Evolutionary conservation across 768 basidiomycete species (phyloP), one percentile per base, ranked within the genome.

Genomic region (Kwoniella bestiolae): DNA sequence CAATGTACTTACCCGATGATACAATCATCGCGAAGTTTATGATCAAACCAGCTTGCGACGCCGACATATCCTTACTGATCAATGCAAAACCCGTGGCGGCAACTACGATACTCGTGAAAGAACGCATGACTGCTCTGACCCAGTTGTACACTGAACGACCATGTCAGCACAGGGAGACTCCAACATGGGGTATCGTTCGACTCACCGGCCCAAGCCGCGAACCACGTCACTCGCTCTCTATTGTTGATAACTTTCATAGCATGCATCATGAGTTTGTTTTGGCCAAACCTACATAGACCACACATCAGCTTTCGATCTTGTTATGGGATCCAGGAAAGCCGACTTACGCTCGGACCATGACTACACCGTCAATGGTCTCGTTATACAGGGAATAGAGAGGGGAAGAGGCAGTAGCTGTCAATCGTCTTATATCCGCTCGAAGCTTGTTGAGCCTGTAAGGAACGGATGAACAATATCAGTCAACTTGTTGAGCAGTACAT

Each of bases 11-110:
- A 76, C 73, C 69, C 2, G 58, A 46, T 0, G 75, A 78, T 8
- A 73, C 64, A 21, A 45, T 45, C 25, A 76, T 26, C 1, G 75
- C 79, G 56, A 78, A 80, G 4, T 69, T 60, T 1, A 82, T 63
- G 5, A 77, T 67, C 66, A 82, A 75, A 23, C 79, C 81, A 0
- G 77, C 76, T 46, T 71, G 55, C 0, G 79, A 58, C 5, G 76
- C 70, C 9, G 63, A 45, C 3, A 76, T 31, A 32, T 74, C 65
- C 38, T 69, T 56, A 9, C 52, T 32, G n/a, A 79, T 67, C 26
- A 80, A 60, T 9, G 75, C 53, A 35, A 76, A 70, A 3, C 73
- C 79, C 1, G 75, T 74, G 12, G 69, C 66, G 4, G 73, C 58
- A 18, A 80, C 69, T n/a, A 80, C 49, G 11, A 77, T 34, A 38